Conservation (phyloP, 1,139 yeast species). For the Magnusiomyces suaveolens region DNA sequence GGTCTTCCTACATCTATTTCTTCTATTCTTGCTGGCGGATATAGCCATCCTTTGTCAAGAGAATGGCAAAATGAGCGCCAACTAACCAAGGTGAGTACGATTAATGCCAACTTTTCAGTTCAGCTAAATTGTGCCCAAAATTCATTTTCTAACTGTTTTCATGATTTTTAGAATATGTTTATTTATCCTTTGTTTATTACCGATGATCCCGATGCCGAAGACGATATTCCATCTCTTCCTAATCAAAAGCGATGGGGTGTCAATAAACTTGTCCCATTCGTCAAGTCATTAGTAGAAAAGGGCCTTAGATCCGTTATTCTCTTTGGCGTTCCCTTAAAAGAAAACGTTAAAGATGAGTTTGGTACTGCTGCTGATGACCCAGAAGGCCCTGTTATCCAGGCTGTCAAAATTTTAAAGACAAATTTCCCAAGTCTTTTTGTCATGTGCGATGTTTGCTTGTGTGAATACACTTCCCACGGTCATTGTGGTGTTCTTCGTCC, state of each 20-base stretch:
- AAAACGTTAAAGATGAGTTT: conserved; percentile 62
- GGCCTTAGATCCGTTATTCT: conserved; percentile 80
- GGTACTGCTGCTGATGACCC: conserved; percentile 97
- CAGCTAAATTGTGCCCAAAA: not conserved
- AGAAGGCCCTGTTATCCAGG: conserved; percentile 82
- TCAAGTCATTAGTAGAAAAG: conserved; percentile 57
- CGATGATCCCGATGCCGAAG: conserved; percentile 74
- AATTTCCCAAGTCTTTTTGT: conserved; percentile 75
- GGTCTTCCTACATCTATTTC: conserved; percentile 49
- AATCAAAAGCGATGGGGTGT: conserved; percentile 82
- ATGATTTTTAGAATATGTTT: conserved; percentile 46
- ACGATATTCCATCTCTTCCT: conserved; percentile 66
- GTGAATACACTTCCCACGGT: conserved; percentile 95
- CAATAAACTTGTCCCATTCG: conserved; percentile 66
- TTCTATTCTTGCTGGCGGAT: conserved; percentile 88
- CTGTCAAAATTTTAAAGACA: conserved; percentile 53
- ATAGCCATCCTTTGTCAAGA: conserved; percentile 79
- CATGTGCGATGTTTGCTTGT: conserved; percentile 90
- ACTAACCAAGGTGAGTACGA: conserved; percentile 44
- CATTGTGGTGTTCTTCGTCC: conserved; percentile 88
- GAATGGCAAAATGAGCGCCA: conserved; percentile 88
- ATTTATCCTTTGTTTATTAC: conserved; percentile 86
- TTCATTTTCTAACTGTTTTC: not conserved
- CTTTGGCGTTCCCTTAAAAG: conserved; percentile 81
- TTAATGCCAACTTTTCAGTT: not conserved